Percentiles rank a stretch among this genome's conserved stretches.
Conservation (phyloP, 2,329 filamentous ascomycete genomes). For the Curvularia hawaiiensis region DNA sequence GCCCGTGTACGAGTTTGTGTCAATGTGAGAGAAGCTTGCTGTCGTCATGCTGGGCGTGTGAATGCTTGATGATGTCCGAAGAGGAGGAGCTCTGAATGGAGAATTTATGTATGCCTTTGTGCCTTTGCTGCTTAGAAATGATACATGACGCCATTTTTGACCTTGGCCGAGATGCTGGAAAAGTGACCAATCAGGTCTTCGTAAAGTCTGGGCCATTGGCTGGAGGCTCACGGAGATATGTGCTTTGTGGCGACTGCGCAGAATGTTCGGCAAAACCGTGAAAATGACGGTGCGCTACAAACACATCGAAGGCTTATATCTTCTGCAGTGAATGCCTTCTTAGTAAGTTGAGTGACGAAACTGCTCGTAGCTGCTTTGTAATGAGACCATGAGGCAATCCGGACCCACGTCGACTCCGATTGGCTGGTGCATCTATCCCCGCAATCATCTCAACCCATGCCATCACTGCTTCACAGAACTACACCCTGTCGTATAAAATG, state of each 20-base stretch:
- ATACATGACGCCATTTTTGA: slow-evolving; percentile 27
- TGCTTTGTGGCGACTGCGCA: slow-evolving; percentile 9
- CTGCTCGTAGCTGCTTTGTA: not conserved
- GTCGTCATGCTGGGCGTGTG: slow-evolving; percentile 58
- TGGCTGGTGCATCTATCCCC: slow-evolving; percentile 13
- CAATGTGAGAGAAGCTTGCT: slow-evolving; percentile 65
- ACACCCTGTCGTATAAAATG: slow-evolving; percentile 20
- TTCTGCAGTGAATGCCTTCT: not conserved
- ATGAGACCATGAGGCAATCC: slow-evolving; percentile 5
- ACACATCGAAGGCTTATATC: not conserved
- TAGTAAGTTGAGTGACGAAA: not conserved
- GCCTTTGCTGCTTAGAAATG: slow-evolving; percentile 36
- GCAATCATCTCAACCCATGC: slow-evolving; percentile 11
- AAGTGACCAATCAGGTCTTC: slow-evolving; percentile 24
- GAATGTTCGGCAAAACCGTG: not conserved
- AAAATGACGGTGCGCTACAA: not conserved
- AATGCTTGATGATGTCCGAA: not conserved
- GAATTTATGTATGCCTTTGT: slow-evolving; percentile 18
- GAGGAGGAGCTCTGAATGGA: not conserved
- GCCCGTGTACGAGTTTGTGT: slow-evolving; percentile 56
- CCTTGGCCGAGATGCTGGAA: slow-evolving; percentile 18
- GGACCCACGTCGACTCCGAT: slow-evolving; percentile 13
- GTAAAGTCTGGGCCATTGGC: not conserved
- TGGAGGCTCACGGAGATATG: not conserved
- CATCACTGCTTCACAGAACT: slow-evolving; percentile 11